phyloP scores from a whole-genome alignment of 257 asterid genomes.

The Penstemon eatonii region DNA sequence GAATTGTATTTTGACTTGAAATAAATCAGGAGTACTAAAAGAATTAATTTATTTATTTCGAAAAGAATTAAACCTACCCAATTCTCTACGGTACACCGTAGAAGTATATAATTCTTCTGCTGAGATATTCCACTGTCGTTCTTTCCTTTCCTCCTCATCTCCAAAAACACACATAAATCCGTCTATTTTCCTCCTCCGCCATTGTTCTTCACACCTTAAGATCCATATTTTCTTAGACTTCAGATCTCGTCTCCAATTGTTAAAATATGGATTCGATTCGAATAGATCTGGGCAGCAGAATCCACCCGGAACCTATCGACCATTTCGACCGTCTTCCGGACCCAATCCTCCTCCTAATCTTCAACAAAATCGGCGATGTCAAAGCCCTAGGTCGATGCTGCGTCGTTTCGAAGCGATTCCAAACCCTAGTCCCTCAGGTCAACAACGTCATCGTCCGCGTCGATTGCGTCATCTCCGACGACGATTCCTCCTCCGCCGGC shows the following conservation, averaged over 20 bases:
- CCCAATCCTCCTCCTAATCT: slow-evolving; percentile 64
- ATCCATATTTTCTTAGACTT: slow-evolving; percentile 7
- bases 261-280: slow-evolving; percentile 37
- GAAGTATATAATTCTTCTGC: too few relatives aligned
- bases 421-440: slow-evolving; percentile 76
- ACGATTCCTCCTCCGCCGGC: slow-evolving; percentile 45
- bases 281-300: slow-evolving; percentile 55
- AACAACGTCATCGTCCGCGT: slow-evolving; percentile 87
- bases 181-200: slow-evolving; percentile 30
- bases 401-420: slow-evolving; percentile 70
- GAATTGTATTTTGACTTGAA: too few relatives aligned
- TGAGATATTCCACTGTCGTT: not conserved
- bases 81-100: too few relatives aligned
- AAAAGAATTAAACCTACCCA: too few relatives aligned
- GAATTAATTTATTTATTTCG: too few relatives aligned
- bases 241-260: not conserved
- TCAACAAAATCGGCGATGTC: slow-evolving; percentile 89
- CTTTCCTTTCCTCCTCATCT: not conserved
- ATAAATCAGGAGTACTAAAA: too few relatives aligned
- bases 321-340: slow-evolving; percentile 76
- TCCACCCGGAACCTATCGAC: slow-evolving; percentile 62
- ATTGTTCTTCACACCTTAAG: slow-evolving; percentile 6
- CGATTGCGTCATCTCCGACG: slow-evolving; percentile 93
- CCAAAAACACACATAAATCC: slow-evolving; percentile 14
- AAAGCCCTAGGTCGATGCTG: slow-evolving; percentile 85